phyloP scores from a whole-genome alignment of 78 protist species.

The Cavenderia fasciculata region DNA sequence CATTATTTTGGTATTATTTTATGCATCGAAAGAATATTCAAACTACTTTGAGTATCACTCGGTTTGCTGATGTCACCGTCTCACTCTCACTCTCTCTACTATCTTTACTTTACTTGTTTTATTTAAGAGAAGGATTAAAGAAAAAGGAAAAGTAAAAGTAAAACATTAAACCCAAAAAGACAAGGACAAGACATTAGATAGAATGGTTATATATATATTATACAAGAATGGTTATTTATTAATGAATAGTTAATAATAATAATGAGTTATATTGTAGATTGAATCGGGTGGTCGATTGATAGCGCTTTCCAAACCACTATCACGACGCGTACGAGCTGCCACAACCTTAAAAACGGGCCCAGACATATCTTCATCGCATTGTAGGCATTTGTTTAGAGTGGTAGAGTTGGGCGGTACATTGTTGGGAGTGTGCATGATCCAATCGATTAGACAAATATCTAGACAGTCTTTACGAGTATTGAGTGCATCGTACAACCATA shows the following conservation, averaged over 20 bases:
- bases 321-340: constrained; percentile 80
- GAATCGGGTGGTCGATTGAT: constrained; percentile 82
- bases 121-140: no score
- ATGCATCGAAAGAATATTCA: no score
- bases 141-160: no score
- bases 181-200: no score
- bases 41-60: no score
- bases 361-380: constrained; percentile 84
- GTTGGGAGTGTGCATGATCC: constrained; percentile 65
- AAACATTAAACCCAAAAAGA: no score
- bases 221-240: no score
- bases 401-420: constrained; percentile 79
- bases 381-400: constrained; percentile 69
- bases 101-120: no score
- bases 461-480: constrained; percentile 71
- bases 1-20: no score
- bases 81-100: no score
- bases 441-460: constrained; percentile 66
- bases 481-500: constrained; percentile 77
- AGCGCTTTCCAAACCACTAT: constrained; percentile 75
- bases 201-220: no score
- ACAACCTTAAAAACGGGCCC: constrained; percentile 83
- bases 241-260: constrained; percentile 62
- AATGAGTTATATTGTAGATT: constrained; percentile 72
- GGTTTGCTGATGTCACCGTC: no score